These are phyloP conservation scores for Fraxinus latifolia DNA, from an alignment of 305 asterid genomes.

Conservation along the genomic window DNA sequence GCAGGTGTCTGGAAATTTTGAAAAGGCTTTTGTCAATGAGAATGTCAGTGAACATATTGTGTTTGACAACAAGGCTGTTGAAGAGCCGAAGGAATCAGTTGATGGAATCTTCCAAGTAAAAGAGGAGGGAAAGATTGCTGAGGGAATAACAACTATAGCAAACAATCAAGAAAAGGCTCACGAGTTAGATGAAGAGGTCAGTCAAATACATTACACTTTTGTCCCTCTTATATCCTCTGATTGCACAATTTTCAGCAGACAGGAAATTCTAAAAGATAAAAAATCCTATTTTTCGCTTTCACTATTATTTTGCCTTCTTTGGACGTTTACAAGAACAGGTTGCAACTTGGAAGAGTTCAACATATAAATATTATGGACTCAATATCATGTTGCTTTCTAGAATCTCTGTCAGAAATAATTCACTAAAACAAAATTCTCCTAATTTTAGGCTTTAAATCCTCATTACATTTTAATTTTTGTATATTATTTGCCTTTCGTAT, in stretches of 20 bases:
- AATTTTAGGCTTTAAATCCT: background rate
- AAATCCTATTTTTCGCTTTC: background rate
- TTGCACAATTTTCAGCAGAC: background rate
- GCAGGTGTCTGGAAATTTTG: conserved; percentile 26
- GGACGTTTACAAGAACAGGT: background rate
- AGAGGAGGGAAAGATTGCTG: conserved; percentile 28
- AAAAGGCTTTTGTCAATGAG: conserved; percentile 15
- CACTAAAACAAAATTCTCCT: background rate
- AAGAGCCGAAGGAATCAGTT: conserved; percentile 20
- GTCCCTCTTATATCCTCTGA: conserved; percentile 1
- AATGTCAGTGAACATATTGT: conserved; percentile 16
- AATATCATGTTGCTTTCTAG: background rate
- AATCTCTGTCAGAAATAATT: background rate
- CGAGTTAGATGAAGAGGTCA: conserved; percentile 37
- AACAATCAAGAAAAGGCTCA: conserved; percentile 26
- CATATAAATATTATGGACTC: background rate
- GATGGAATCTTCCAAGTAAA: conserved; percentile 24
- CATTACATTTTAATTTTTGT: conserved; percentile 7
- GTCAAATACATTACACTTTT: conserved; percentile 15
- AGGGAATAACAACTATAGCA: conserved; percentile 21
- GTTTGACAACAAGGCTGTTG: conserved; percentile 3
- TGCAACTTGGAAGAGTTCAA: background rate
- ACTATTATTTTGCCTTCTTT: background rate
- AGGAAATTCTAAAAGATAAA: conserved; percentile 2
- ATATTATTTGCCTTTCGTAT: conserved; percentile 8